Base-by-base conservation (phyloP, 2,329 filamentous ascomycete genomes). In the Thelonectria rubi region DNA sequence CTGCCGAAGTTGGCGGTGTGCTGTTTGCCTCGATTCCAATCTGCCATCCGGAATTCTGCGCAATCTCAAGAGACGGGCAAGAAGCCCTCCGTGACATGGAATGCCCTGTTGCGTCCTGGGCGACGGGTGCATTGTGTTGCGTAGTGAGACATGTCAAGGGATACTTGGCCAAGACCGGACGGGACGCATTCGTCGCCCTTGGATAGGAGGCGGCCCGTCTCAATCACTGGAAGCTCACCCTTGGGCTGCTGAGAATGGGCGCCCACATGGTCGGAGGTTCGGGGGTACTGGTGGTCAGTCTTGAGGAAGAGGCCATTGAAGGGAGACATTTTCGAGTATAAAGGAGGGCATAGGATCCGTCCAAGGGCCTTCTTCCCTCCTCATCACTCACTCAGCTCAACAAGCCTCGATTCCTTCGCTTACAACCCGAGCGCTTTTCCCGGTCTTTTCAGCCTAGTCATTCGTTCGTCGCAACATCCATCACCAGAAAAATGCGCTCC, bases 401-500 rank as follows among this genome's bases (percentile, higher is more conserved):
- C 63, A 67, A 50, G 53, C 72, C 74, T 76, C 72, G 74, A 75
- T 71, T 65, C 72, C 64, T 48, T 75, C 75, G 62, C 66, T 70
- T 51, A 65, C 64, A 47, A 55, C 61, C 69, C 68, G 72, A 74
- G 74, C 69, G 67, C 69, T 67, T 62, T 40, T 66, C 57, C 57
- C 68, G 62, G 66, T 73, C 67, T 59, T 68, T 72, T 64, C 50
- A 52, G 17, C 52, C 62, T 56, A 69, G 63, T 72, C 72, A 70
- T 67, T 72, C 66, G 64, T 65, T 73, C 56, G 48, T 55, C n/a
- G 20, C 21, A 47, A 47, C 24, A 47, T 21, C 54, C 26, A 57
- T 18, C 58, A 62, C 46, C 47, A 63, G n/a, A 66, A 72, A 62
- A 26, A 77, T 77, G 75, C 74, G 72, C 66, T 74, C 66, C 65